These are phyloP conservation scores for Halenospora varia DNA, from an alignment of 495 filamentous ascomycete genomes.

Conservation along the genomic window DNA sequence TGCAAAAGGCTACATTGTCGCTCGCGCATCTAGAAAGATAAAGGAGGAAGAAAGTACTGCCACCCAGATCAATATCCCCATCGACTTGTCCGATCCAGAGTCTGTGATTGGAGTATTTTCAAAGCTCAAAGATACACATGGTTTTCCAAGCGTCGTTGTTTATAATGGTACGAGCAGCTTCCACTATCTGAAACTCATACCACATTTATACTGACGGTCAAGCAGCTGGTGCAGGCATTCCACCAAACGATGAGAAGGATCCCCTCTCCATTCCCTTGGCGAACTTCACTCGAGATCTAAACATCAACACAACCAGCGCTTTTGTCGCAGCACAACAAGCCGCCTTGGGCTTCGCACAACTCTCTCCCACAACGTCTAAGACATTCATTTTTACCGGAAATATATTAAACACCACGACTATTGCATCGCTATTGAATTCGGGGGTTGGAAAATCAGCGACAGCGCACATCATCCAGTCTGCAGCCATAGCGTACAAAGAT, in stretches of 20 bases:
- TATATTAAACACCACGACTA: slow-evolving; percentile 31
- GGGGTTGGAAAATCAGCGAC: slow-evolving; percentile 43
- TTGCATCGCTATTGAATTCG: slow-evolving; percentile 30
- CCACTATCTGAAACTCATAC: slow-evolving; percentile 11
- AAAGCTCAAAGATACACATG: slow-evolving; percentile 33
- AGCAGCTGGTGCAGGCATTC: slow-evolving; percentile 14
- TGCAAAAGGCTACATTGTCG: slow-evolving; percentile 43
- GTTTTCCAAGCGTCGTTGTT: slow-evolving; percentile 43
- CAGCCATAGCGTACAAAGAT: slow-evolving; percentile 36
- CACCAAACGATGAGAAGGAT: slow-evolving; percentile 17
- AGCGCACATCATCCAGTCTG: slow-evolving; percentile 39
- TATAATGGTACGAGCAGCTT: slow-evolving; percentile 40
- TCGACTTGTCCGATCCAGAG: slow-evolving; percentile 38
- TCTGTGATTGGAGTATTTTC: slow-evolving; percentile 33
- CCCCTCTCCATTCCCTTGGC: slow-evolving; percentile 32
- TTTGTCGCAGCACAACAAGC: slow-evolving; percentile 44
- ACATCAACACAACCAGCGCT: slow-evolving; percentile 40
- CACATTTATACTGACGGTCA: slow-evolving; percentile 6
- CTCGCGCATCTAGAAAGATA: slow-evolving; percentile 30
- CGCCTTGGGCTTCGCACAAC: slow-evolving; percentile 32
- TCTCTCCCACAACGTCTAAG: slow-evolving; percentile 31
- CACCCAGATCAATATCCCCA: slow-evolving; percentile 32
- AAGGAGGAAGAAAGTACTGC: slow-evolving; percentile 33
- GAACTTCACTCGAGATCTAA: slow-evolving; percentile 35
- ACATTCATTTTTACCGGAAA: slow-evolving; percentile 51